Evolutionary conservation across 139 green algal genomes (phyloP), one percentile per base, ranked within the genome.

Genomic region (Chlamydomonas sp.): DNA sequence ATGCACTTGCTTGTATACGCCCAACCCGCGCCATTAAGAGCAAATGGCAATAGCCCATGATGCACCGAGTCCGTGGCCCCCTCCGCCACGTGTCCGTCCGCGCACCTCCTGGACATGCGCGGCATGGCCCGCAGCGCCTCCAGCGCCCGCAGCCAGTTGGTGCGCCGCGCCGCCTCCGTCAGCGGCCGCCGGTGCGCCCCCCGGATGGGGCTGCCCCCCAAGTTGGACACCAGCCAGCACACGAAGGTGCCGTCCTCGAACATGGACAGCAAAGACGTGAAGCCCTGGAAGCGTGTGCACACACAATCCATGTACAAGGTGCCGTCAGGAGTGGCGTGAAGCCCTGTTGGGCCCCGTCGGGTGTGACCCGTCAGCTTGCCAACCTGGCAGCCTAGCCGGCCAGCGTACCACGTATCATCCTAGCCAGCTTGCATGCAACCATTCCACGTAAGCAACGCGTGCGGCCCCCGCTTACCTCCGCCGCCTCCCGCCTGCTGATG

Each of bases 171-270:
- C n/a, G 76, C 77, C 57, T 84, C 77, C 7, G 85, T 79, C 0
- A 79, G 76, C 64, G 85, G 85, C 85, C 77, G 69, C 20, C 77
- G 31, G 85, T 85, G 68, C 4, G 85, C 85, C 0, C 85, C 85
- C 66, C 67, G n/a, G 58, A 89, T 73, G 4, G 85, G 77, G 14
- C 31, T 20, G 60, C 78, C 67, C 77, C 77, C 72, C 1, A 89
- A 77, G 77, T 85, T 84, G 10, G 85, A 89, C 12, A 85, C 82
- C 20, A 91, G 75, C 81, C 81, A 91, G 81, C 88, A 91, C 7
- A 91, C 79, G 77, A 88, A 88, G 63, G 81, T 83, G 60, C 88
- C 88, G 74, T 91, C 88, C 59, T 66, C 73, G 49, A 91, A 82
- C 77, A 78, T 63, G 17, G 74, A 57, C 59, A 91, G 81, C 76